Percentiles rank a stretch among this genome's conserved stretches.
Conservation (phyloP, 805 yeast genomes). For the Dipodascus geniculatus region DNA sequence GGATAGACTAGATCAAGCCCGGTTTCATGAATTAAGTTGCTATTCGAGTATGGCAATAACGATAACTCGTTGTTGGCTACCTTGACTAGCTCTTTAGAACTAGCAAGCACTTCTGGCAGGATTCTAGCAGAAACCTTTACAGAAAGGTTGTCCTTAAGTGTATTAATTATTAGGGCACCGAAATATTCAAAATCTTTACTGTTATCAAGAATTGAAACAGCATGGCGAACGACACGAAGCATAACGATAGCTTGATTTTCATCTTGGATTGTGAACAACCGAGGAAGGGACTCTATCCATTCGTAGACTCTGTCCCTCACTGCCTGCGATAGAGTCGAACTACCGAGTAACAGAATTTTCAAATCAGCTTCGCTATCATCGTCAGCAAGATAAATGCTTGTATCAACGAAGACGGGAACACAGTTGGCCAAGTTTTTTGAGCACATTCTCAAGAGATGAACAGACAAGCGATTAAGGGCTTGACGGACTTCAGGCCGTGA, state of each 20-base stretch:
- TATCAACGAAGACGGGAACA: constrained; percentile 28
- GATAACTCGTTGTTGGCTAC: not conserved
- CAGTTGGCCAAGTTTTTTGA: constrained; percentile 27
- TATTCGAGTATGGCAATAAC: too few relatives aligned
- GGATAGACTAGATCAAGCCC: not conserved
- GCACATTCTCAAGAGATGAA: constrained; percentile 25
- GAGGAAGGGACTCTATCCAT: constrained; percentile 21
- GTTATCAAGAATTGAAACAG: not conserved
- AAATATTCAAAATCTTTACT: not conserved
- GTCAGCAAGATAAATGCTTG: constrained; percentile 20
- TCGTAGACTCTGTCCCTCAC: constrained; percentile 14
- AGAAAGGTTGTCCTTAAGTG: constrained; percentile 5
- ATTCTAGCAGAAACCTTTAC: not conserved
- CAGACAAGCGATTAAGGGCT: constrained; percentile 24
- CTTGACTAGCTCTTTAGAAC: not conserved
- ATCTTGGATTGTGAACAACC: constrained; percentile 17
- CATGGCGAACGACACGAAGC: constrained; percentile 8
- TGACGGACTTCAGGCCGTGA: constrained; percentile 26
- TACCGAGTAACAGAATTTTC: not conserved
- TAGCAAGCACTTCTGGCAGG: not conserved
- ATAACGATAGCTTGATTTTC: constrained; percentile 12
- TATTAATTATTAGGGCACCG: constrained; percentile 1
- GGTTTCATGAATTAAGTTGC: not conserved
- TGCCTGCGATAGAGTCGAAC: not conserved
- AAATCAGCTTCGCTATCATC: constrained; percentile 8